A percentile compares a stretch with the other conserved stretches of the same genome.
Conservation (phyloP, 1,284 basidiomycete species). For the Takashimella tepidaria region DNA sequence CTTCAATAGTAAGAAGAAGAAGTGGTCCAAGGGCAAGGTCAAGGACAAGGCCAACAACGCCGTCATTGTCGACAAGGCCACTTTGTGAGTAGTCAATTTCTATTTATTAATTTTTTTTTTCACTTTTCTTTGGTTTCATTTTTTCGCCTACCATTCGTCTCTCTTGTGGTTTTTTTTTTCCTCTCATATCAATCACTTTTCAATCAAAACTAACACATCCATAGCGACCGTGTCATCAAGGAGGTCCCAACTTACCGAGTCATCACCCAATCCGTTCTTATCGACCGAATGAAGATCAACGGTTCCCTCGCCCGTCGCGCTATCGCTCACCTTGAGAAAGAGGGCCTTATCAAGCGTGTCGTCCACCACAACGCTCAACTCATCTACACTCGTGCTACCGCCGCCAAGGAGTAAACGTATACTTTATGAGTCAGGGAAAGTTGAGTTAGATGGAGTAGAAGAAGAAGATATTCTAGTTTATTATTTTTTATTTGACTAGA, state of each 20-base stretch:
- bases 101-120: constrained; percentile 1
- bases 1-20: constrained; percentile 80
- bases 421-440: too few species aligned
- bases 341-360: constrained; percentile 92
- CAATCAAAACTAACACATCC: too few species aligned
- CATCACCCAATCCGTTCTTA: constrained; percentile 95
- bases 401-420: constrained; percentile 42
- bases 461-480: too few species aligned
- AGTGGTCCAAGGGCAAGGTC: constrained; percentile 99
- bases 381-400: constrained; percentile 57
- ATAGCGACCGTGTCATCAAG: constrained; percentile 95
- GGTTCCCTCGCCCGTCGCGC: constrained; percentile 90
- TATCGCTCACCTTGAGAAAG: constrained; percentile 89
- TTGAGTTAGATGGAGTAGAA: background rate
- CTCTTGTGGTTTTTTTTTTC: constrained; percentile 2
- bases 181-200: too few species aligned
- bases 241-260: constrained; percentile 99
- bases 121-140: background rate
- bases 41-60: constrained; percentile 93
- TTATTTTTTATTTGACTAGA: too few species aligned
- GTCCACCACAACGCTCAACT: constrained; percentile 93
- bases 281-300: constrained; percentile 85
- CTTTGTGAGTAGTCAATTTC: constrained; percentile 40
- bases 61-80: constrained; percentile 81
- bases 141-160: constrained; percentile 1